These are phyloP conservation scores for Carex cristatella DNA, from an alignment of 176 grass and related monocot genomes.

Conservation along the genomic window DNA sequence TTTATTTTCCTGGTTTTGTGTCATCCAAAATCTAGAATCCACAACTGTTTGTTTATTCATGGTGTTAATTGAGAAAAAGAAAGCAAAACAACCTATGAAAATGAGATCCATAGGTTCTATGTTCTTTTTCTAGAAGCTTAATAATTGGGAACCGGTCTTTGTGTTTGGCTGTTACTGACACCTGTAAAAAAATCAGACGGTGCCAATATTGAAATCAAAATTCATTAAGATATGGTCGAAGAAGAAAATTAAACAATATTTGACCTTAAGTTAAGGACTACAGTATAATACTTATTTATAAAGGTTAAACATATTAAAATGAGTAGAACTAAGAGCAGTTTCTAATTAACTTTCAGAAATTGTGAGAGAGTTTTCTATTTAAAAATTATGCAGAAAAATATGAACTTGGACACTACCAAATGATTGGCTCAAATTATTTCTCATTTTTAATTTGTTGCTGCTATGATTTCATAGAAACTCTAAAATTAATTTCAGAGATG, in stretches of 20 bases:
- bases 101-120: neutral
- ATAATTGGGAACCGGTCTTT: neutral
- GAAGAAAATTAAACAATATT: neutral
- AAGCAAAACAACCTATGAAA: neutral
- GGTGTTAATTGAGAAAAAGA: neutral
- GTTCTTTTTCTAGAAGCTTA: neutral
- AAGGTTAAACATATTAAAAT: neutral
- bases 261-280: no score
- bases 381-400: no score
- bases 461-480: no score
- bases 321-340: no score
- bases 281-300: neutral
- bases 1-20: neutral
- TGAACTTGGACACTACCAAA: no score
- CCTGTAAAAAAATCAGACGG: neutral
- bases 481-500: no score
- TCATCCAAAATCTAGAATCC: neutral
- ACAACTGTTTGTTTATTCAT: neutral
- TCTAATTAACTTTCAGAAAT: no score
- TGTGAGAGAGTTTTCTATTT: no score
- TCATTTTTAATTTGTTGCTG: no score
- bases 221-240: neutral
- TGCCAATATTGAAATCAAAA: neutral
- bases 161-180: neutral
- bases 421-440: no score